Evolutionary conservation across 352 stramenopile genomes (phyloP).

Genomic region (Globisporangium apiculatum): DNA sequence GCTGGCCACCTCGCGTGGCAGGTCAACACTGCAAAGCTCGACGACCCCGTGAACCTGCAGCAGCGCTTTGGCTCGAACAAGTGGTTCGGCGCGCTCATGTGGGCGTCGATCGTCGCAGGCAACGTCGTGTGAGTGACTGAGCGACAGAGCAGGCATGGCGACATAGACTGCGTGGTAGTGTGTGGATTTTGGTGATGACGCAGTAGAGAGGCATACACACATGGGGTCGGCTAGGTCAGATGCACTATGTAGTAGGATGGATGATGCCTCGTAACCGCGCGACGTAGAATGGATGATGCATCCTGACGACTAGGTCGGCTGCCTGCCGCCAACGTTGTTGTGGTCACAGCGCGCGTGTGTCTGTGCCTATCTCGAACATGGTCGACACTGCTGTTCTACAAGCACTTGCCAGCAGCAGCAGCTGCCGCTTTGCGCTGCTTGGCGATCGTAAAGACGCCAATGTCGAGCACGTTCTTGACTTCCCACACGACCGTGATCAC

Average conservation of each 20-base stretch:
- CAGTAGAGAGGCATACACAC: too few species aligned
- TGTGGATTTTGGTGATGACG: too few species aligned
- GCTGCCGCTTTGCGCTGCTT: constrained; percentile 3
- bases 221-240: too few species aligned
- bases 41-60: constrained; percentile 92
- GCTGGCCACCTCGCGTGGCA: constrained; percentile 96
- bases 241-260: too few species aligned
- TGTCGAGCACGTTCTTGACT: constrained; percentile 77
- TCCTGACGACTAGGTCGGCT: too few species aligned
- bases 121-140: constrained; percentile 41
- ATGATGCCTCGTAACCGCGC: too few species aligned
- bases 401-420: constrained; percentile 12
- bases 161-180: too few species aligned
- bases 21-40: constrained; percentile 93
- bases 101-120: constrained; percentile 70
- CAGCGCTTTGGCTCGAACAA: constrained; percentile 94
- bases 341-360: too few species aligned
- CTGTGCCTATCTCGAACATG: too few species aligned
- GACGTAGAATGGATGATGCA: too few species aligned
- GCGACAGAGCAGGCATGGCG: background rate
- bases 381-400: constrained; percentile 4
- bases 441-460: constrained; percentile 76
- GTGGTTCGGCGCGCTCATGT: constrained; percentile 80
- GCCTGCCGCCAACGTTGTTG: too few species aligned
- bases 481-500: constrained; percentile 84